Percentiles rank a stretch among this genome's conserved stretches.
Evolutionary conservation across 2,329 filamentous ascomycete species (phyloP).

Genomic region (Calonectria leucothoes): DNA sequence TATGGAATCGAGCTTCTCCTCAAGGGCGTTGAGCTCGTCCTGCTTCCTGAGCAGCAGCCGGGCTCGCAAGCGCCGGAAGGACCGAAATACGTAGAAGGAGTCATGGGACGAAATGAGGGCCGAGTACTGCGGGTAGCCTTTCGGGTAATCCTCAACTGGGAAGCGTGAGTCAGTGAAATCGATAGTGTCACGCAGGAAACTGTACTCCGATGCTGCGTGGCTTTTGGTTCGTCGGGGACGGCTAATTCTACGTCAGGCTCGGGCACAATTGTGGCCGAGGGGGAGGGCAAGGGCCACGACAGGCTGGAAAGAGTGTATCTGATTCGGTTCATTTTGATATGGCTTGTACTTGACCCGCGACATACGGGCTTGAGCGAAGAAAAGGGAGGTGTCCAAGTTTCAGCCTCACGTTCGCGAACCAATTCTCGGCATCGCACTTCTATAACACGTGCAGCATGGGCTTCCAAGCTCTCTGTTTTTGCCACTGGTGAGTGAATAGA

Average conservation of each 20-base stretch:
- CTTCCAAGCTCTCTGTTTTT: too few species aligned
- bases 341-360: neutral
- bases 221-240: neutral
- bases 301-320: neutral
- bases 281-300: neutral
- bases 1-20: constrained; percentile 40
- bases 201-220: neutral
- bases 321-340: neutral
- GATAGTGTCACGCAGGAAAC: neutral
- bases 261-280: neutral
- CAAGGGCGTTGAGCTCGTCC: constrained; percentile 43
- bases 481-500: too few species aligned
- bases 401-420: neutral
- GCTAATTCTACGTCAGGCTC: neutral
- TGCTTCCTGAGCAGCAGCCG: constrained; percentile 47
- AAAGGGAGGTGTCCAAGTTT: neutral
- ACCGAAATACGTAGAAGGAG: constrained; percentile 42
- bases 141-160: constrained; percentile 18
- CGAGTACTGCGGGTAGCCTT: constrained; percentile 46
- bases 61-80: constrained; percentile 42
- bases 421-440: neutral
- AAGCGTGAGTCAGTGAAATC: neutral
- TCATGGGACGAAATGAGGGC: constrained; percentile 44
- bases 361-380: neutral
- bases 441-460: too few species aligned